Evolutionary conservation across 2,329 filamentous ascomycete species (phyloP).

Genomic region (Teratosphaeria zuluensis): DNA sequence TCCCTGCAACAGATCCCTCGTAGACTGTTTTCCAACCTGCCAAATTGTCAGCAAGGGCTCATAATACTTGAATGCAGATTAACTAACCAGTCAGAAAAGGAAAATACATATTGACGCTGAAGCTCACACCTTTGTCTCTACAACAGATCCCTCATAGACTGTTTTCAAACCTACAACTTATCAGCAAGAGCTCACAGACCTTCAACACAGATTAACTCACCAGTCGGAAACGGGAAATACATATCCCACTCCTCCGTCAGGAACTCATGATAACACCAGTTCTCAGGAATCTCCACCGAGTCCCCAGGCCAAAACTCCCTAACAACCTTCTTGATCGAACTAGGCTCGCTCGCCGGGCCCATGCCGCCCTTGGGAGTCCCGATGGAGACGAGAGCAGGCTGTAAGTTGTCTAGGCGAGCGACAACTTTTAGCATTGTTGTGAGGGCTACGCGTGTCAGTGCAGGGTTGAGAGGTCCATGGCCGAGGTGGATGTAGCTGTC

Average conservation of each 20-base stretch:
- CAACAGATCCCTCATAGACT: background rate
- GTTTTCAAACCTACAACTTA: background rate
- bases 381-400: constrained; percentile 28
- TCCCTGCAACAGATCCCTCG: background rate
- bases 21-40: background rate
- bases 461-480: constrained; percentile 32
- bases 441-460: constrained; percentile 34
- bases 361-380: constrained; percentile 8
- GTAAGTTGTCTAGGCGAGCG: constrained; percentile 29
- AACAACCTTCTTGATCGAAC: constrained; percentile 34
- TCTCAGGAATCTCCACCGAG: constrained; percentile 23
- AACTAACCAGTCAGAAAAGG: constrained; percentile 38
- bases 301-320: constrained; percentile 25
- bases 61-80: background rate
- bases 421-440: constrained; percentile 39
- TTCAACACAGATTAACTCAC: constrained; percentile 24
- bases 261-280: constrained; percentile 32
- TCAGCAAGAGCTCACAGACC: background rate
- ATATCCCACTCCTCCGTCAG: constrained; percentile 40
- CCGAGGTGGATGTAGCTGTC: constrained; percentile 38
- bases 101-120: constrained; percentile 30
- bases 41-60: background rate
- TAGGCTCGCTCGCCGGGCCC: constrained; percentile 22
- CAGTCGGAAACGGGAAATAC: constrained; percentile 38
- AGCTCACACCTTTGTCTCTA: background rate